Base-by-base conservation (phyloP, 2,329 filamentous ascomycete genomes). In the Fusarium marasasianum region DNA sequence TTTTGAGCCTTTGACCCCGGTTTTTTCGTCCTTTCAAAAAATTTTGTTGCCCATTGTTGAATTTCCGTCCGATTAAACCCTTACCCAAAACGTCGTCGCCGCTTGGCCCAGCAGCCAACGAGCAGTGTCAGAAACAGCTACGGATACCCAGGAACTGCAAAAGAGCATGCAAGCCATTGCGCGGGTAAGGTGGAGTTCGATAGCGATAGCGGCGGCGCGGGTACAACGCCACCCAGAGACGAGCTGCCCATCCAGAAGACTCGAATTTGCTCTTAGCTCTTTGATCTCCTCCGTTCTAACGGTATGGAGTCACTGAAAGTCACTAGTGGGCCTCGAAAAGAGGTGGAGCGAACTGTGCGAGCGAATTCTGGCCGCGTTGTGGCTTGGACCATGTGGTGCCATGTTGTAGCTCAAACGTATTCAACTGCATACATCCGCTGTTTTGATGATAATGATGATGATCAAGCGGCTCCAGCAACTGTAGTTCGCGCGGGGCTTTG, bases 101-200 rank as follows among this genome's bases (percentile, higher is more conserved):
- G 57, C 64, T 64, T 53, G 67, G 59, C 13, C 55, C 53, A 67
- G 66, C 43, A 70, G 69, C 71, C 22, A 45, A 55, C 51, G 35
- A 55, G 51, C 51, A 55, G 20, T n/a, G 31, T 2, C 33, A 51
- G n/a, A 50, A 31, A 31, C 45, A 31, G 45, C 26, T 31, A 29
- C 26, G 14, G 20, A 48, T 50, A 50, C 58, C 59, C 45, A 69
- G 55, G 47, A 68, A 59, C 66, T 54, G 48, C 59, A 41, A 51
- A 56, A 74, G 63, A 61, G 51, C 35, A 69, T 74, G 71, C 71
- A 71, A 66, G 65, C 65, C 76, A 72, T 58, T 62, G 57, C 45
- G 75, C 74, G 76, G 74, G 72, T 58, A 68, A 58, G 63, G 76
- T 74, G 74, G 76, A 73, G 68, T 72, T 74, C 56, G 53, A 48